Evolutionary conservation across 1,139 yeast species (phyloP).

Genomic region (Hanseniaspora uvarum): DNA sequence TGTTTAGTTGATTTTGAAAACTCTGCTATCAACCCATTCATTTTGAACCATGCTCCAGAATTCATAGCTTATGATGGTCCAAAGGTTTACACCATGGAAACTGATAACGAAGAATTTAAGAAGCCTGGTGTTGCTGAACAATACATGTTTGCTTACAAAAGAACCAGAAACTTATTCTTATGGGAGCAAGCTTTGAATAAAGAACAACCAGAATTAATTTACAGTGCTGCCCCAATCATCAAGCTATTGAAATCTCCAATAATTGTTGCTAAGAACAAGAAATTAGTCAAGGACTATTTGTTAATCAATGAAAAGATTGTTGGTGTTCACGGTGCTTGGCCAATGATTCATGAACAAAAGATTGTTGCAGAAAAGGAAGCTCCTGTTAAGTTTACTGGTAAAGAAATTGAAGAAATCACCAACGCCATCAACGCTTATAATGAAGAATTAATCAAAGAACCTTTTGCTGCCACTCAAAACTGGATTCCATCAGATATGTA

Average conservation of each 20-base stretch:
- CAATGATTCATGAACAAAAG: constrained; percentile 52
- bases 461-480: constrained; percentile 84
- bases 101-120: constrained; percentile 64
- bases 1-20: constrained; percentile 74
- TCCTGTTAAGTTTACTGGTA: constrained; percentile 53
- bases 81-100: constrained; percentile 61
- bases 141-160: constrained; percentile 72
- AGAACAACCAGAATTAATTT: constrained; percentile 53
- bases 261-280: constrained; percentile 53
- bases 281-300: constrained; percentile 52
- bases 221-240: constrained; percentile 68
- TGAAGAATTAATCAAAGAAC: constrained; percentile 53
- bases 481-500: constrained; percentile 95
- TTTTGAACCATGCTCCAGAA: constrained; percentile 66
- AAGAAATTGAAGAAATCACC: constrained; percentile 46
- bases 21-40: constrained; percentile 67
- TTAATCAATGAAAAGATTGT: constrained; percentile 57
- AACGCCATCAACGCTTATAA: constrained; percentile 57
- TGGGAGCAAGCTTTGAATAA: constrained; percentile 74
- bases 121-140: constrained; percentile 63
- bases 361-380: constrained; percentile 40
- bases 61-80: constrained; percentile 83
- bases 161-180: constrained; percentile 81
- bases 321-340: constrained; percentile 71
- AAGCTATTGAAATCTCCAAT: constrained; percentile 60